phyloP scores from a whole-genome alignment of 257 asterid genomes.

The Nyctanthes arbortristis region DNA sequence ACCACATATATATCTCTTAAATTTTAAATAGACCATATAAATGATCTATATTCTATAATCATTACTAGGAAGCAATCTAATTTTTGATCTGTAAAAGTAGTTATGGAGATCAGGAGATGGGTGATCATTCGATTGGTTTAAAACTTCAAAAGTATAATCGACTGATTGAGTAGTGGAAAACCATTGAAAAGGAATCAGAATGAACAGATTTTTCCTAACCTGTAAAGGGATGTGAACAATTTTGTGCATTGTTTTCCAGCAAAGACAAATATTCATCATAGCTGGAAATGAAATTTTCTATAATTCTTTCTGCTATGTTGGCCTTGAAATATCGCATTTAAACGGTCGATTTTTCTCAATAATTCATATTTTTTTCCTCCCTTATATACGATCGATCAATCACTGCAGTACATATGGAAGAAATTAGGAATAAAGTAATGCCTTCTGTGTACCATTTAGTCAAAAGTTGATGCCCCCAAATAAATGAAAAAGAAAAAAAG shows the following conservation, averaged over 20 bases:
- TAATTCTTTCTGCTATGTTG: not conserved
- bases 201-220: constrained; percentile 16
- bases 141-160: not conserved
- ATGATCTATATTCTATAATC: no score
- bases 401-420: constrained; percentile 2
- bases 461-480: constrained; percentile 41
- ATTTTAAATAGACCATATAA: no score
- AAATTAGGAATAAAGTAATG: constrained; percentile 1
- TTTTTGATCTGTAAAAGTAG: no score
- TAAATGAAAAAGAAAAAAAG: not conserved
- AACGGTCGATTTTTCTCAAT: constrained; percentile 8
- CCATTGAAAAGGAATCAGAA: constrained; percentile 42
- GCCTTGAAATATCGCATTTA: constrained; percentile 5
- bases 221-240: constrained; percentile 23
- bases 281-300: constrained; percentile 24
- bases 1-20: no score
- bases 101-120: no score
- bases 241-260: constrained; percentile 8
- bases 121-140: no score
- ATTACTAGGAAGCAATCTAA: no score
- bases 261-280: constrained; percentile 26
- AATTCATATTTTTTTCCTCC: not conserved
- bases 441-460: constrained; percentile 21
- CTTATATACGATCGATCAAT: not conserved
- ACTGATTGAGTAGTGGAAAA: constrained; percentile 7